Evolutionary conservation across 2,329 filamentous ascomycete species (phyloP), one percentile per base, ranked within the genome.

Genomic region (Fusarium hostae): DNA sequence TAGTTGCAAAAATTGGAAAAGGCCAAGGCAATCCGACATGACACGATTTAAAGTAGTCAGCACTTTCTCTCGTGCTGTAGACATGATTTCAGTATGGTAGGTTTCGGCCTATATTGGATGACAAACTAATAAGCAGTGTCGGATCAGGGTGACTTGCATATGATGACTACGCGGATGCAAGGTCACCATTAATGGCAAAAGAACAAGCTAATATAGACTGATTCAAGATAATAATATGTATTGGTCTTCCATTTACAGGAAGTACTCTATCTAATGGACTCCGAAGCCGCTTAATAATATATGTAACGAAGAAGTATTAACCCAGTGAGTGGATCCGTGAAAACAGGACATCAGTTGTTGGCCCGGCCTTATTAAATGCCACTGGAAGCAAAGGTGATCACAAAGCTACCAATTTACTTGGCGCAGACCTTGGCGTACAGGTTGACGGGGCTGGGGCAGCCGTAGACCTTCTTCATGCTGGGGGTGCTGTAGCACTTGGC

Each of bases 401-500:
- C 15, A 26, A n/a, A 11, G 22, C 39, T 18, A 5, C 26, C 22
- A 41, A 10, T 52, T 71, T 69, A 76, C 62, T 77, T 66, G 51
- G 72, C 63, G 44, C 79, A 81, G 57, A 81, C 60, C 16, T 62
- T 66, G 22, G 78, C 76, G 39, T 78, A 78, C 43, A 84, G 70
- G 52, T 80, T 77, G 34, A 82, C 80, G 12, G 82, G 82, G 71
- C 79, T 74, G 5, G 82, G 82, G 78, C 82, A 84, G 59, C 80
- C 79, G 60, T 79, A 81, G 12, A 84, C 81, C 71, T 78, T 83
- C 79, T 81, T 82, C 44, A 65, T 50, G 9, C 64, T 73, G 10
- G 80, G 79, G 1, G 77, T 80, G 77, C 82, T 84, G 77, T 84
- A 84, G 80, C 82, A 84, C 43, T 28, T 60, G 4, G 78, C 72